Evolutionary conservation across 1,284 basidiomycete genomes (phyloP).

Genomic region (Polyporus tsugae): DNA sequence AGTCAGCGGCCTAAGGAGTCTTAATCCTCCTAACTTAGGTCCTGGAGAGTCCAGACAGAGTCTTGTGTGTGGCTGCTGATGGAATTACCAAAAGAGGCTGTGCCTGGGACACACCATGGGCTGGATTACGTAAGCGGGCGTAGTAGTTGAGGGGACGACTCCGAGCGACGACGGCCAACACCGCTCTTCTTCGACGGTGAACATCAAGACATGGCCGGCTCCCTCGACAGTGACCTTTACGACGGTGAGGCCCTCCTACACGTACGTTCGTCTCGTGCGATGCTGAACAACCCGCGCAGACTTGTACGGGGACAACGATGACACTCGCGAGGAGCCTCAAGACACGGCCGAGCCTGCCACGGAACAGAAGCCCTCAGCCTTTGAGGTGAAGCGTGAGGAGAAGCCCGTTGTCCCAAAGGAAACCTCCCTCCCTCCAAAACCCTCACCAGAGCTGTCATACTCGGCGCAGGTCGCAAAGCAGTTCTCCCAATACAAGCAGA

Average conservation of each 20-base stretch:
- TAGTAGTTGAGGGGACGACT: neutral
- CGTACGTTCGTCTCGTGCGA: neutral
- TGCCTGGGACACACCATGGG: neutral
- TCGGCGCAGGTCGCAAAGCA: slow-evolving; percentile 78
- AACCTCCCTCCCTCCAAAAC: slow-evolving; percentile 38
- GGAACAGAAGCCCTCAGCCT: slow-evolving; percentile 17
- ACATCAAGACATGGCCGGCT: slow-evolving; percentile 33
- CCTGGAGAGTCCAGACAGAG: too few species aligned
- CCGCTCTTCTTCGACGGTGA: slow-evolving; percentile 8
- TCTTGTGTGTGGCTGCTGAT: too few species aligned
- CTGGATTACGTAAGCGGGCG: neutral
- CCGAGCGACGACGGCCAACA: neutral
- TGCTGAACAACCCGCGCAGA: slow-evolving; percentile 20
- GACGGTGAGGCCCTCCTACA: slow-evolving; percentile 27
- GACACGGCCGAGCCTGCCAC: slow-evolving; percentile 21
- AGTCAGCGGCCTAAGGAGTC: too few species aligned
- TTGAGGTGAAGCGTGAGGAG: slow-evolving; percentile 28
- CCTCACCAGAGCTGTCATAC: slow-evolving; percentile 56
- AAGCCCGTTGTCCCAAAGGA: slow-evolving; percentile 26
- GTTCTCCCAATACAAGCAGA: slow-evolving; percentile 73
- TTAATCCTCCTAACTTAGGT: too few species aligned
- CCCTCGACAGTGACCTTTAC: slow-evolving; percentile 38
- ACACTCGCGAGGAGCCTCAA: slow-evolving; percentile 29
- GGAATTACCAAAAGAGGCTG: neutral
- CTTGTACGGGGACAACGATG: slow-evolving; percentile 38